Evolutionary conservation across 495 filamentous ascomycete genomes (phyloP), one percentile per base, ranked within the genome.

Genomic region (Parmelia sp.): DNA sequence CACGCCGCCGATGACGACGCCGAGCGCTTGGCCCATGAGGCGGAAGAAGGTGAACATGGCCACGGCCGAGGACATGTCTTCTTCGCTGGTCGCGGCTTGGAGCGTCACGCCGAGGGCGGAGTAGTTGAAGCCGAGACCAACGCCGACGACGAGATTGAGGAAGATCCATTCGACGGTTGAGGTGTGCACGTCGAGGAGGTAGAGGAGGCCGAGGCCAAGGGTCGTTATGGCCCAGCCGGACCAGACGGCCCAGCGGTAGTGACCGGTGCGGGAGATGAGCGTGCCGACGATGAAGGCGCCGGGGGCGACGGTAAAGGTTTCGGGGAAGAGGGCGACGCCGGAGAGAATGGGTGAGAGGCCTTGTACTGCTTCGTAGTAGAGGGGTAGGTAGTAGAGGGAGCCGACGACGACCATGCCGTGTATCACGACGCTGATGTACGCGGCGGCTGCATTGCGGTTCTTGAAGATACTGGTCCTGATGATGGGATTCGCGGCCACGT

Each of bases 331-430:
- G 0, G 83, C 78, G 10, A 90, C 74, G 14, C 86, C 86, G 2
- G 85, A 75, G 8, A 84, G 65, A 15, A 83, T 82, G 0, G 83
- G 77, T 1, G 76, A 72, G 57, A 79, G 76, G 57, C 76, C 82
- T 63, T 84, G 81, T 33, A 87, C 79, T 7, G 83, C 79, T 59
- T 84, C 74, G 67, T 86, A 86, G 70, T 86, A 90, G 17, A 91
- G 76, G 0, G 86, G 79, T 27, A 87, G 73, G 57, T 82, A 87
- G 67, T 89, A 87, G 0, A 92, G 68, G 0, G 86, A 69, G 61
- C 62, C 79, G 79, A 74, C 81, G 40, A 76, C 69, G 12, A 81
- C 60, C 65, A 78, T 61, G 62, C 77, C 85, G 65, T 86, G 82
- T 51, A 85, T 71, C 15, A 83, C 68, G 7, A 79, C 81, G 6